phyloP scores from a whole-genome alignment of 2,329 filamentous ascomycete species.

The Chaetomiaceae sp. region DNA sequence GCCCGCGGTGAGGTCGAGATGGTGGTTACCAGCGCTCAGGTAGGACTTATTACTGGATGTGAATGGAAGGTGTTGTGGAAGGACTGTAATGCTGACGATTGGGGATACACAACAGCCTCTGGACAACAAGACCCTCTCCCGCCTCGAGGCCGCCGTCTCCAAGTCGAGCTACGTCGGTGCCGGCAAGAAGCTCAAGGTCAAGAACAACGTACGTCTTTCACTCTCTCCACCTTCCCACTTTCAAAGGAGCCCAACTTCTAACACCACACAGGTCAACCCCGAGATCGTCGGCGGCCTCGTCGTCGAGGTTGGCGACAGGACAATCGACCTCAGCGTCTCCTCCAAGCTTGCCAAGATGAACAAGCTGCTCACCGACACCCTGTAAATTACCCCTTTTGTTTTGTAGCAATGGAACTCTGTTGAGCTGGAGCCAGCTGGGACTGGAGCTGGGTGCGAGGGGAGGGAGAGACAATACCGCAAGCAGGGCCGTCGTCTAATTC shows the following conservation, averaged over 20 bases:
- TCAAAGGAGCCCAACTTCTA: neutral
- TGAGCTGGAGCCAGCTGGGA: too few species aligned
- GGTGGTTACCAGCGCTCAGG: slow-evolving; percentile 82
- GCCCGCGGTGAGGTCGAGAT: slow-evolving; percentile 91
- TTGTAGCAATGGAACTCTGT: slow-evolving; percentile 17
- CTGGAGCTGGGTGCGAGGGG: neutral
- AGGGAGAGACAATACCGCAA: neutral
- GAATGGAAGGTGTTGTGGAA: neutral
- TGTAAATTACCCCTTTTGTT: slow-evolving; percentile 65
- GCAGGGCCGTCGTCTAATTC: slow-evolving; percentile 3
- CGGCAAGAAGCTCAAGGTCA: slow-evolving; percentile 96
- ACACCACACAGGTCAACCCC: slow-evolving; percentile 67
- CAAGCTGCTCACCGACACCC: slow-evolving; percentile 93
- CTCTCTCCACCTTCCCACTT: neutral
- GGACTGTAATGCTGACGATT: slow-evolving; percentile 25
- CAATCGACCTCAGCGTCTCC: slow-evolving; percentile 94
- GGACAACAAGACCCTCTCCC: slow-evolving; percentile 78
- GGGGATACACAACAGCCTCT: slow-evolving; percentile 55
- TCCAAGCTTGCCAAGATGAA: slow-evolving; percentile 97
- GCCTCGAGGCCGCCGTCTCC: slow-evolving; percentile 80
- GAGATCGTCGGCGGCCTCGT: slow-evolving; percentile 91
- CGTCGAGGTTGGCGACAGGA: slow-evolving; percentile 95
- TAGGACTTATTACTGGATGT: slow-evolving; percentile 42
- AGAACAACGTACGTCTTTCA: slow-evolving; percentile 67
- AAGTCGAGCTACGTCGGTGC: slow-evolving; percentile 85